Conservation (phyloP, 805 yeast genomes). For the Kurtzmaniella cleridarum region DNA sequence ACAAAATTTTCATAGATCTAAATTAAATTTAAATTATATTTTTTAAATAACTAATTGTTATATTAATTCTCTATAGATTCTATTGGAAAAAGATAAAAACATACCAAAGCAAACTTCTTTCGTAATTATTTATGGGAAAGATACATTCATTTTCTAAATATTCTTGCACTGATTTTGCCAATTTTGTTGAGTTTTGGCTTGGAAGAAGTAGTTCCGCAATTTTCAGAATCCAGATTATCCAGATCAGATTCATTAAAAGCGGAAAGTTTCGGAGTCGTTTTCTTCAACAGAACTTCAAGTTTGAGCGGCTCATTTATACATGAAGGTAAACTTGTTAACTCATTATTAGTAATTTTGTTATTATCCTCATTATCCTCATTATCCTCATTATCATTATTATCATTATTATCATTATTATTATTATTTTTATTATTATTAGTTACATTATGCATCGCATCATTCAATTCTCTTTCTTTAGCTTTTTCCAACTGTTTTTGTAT, state of each 20-base stretch:
- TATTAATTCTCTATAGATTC: too few species aligned
- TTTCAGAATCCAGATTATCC: background rate
- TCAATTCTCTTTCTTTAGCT: slow-evolving; percentile 23
- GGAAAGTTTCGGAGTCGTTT: background rate
- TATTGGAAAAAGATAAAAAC: too few species aligned
- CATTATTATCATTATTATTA: too few species aligned
- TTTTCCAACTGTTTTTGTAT: slow-evolving; percentile 50
- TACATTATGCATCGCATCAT: slow-evolving; percentile 1
- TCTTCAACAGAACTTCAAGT: too few species aligned
- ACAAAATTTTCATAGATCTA: background rate
- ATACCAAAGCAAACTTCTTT: too few species aligned
- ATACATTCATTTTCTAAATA: slow-evolving; percentile 2
- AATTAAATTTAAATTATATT: background rate
- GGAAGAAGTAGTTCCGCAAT: too few species aligned
- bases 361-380: background rate
- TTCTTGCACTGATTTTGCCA: slow-evolving; percentile 5
- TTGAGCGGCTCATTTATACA: too few species aligned
- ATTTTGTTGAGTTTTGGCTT: slow-evolving; percentile 3
- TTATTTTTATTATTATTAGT: too few species aligned
- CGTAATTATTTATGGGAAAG: too few species aligned
- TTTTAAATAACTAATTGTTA: too few species aligned
- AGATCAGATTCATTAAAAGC: slow-evolving; percentile 8
- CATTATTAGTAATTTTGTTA: background rate
- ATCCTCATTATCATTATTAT: slow-evolving; percentile 6
- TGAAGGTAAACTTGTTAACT: too few species aligned